Evolutionary conservation across 805 yeast genomes (phyloP).

Genomic region (Metschnikowia kunwiensis): DNA sequence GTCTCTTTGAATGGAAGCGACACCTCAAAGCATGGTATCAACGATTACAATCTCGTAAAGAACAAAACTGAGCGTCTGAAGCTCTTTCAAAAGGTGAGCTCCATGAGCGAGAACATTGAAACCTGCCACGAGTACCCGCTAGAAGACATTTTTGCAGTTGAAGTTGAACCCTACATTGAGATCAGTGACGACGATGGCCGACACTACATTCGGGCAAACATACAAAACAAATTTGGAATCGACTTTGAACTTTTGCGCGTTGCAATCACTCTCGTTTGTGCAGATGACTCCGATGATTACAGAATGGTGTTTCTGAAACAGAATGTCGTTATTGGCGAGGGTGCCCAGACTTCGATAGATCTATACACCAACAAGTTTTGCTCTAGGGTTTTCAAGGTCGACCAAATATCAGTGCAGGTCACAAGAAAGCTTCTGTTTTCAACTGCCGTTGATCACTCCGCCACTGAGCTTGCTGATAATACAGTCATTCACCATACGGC

Average conservation of each 20-base stretch:
- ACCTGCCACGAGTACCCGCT: slow-evolving; percentile 24
- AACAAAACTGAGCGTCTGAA: slow-evolving; percentile 12
- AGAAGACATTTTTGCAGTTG: slow-evolving; percentile 34
- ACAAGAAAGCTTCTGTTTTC: slow-evolving; percentile 11
- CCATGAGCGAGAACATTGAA: slow-evolving; percentile 5
- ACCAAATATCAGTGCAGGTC: slow-evolving; percentile 6
- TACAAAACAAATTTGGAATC: slow-evolving; percentile 31
- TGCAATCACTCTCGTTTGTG: slow-evolving; percentile 20
- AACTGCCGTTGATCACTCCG: background rate
- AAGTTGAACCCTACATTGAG: slow-evolving; percentile 36
- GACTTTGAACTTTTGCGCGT: slow-evolving; percentile 23
- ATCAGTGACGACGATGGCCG: slow-evolving; percentile 27
- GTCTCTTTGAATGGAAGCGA: slow-evolving; percentile 26
- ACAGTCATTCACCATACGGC: slow-evolving; percentile 12
- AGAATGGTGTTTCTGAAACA: slow-evolving; percentile 11
- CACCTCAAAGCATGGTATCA: slow-evolving; percentile 22
- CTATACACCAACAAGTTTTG: slow-evolving; percentile 8
- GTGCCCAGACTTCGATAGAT: slow-evolving; percentile 9
- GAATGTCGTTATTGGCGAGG: slow-evolving; percentile 7
- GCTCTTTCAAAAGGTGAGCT: slow-evolving; percentile 5
- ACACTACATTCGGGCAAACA: slow-evolving; percentile 34
- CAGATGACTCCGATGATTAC: slow-evolving; percentile 13
- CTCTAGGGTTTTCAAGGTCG: slow-evolving; percentile 3
- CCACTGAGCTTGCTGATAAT: slow-evolving; percentile 1
- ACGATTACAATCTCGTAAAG: slow-evolving; percentile 26